Evolutionary conservation across 2,329 filamentous ascomycete species (phyloP).

Genomic region (Chaetomium sp.): DNA sequence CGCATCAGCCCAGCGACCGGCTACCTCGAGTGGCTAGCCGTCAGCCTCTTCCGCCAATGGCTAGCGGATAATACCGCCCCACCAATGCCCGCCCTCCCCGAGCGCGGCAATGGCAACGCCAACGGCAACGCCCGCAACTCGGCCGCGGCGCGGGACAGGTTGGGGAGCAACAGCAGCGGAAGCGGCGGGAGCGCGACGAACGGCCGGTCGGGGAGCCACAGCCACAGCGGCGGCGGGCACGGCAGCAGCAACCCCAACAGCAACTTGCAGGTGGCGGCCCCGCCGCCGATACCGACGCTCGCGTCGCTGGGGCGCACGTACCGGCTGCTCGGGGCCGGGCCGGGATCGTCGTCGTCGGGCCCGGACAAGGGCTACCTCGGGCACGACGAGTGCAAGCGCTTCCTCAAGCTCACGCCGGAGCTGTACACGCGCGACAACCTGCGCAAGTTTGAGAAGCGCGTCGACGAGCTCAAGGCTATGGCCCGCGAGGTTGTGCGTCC

Average conservation of each 20-base stretch:
- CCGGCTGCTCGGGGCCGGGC: constrained; percentile 65
- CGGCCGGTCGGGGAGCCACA: constrained; percentile 7
- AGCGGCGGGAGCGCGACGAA: constrained; percentile 26
- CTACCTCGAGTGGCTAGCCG: constrained; percentile 87
- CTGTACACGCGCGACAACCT: constrained; percentile 86
- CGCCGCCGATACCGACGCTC: constrained; percentile 44
- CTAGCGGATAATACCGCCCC: constrained; percentile 86
- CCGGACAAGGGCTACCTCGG: constrained; percentile 61
- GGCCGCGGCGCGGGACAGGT: constrained; percentile 23
- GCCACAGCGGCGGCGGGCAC: constrained; percentile 35
- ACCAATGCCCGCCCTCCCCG: constrained; percentile 49
- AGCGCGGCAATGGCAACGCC: constrained; percentile 30
- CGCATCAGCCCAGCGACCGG: constrained; percentile 76
- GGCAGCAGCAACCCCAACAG: constrained; percentile 37
- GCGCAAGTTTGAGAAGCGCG: constrained; percentile 78
- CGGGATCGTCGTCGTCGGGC: not conserved
- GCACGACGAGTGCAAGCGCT: constrained; percentile 88
- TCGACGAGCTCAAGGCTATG: constrained; percentile 85
- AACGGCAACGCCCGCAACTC: constrained; percentile 25
- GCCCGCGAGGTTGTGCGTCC: constrained; percentile 82
- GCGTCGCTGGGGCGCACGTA: constrained; percentile 72
- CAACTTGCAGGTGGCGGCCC: constrained; percentile 1
- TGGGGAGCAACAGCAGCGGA: constrained; percentile 29
- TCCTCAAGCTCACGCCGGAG: constrained; percentile 80
- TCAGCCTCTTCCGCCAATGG: constrained; percentile 90